A percentile compares a stretch with the other conserved stretches of the same genome.
Conservation (phyloP, 2,329 filamentous ascomycete species). For the Chrysoporthe austroafricana region DNA sequence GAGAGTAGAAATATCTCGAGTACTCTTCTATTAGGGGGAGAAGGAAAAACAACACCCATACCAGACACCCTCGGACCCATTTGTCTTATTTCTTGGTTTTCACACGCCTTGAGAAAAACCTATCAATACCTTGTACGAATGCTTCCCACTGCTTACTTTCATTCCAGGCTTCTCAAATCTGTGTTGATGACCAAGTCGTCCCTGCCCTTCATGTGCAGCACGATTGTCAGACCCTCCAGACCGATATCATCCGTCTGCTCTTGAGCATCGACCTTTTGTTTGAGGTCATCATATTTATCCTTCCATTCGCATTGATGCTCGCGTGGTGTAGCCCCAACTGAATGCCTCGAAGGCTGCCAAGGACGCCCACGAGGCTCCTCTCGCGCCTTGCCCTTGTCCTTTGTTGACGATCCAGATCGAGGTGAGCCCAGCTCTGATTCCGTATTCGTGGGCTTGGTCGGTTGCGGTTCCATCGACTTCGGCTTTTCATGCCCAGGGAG, state of each 20-base stretch:
- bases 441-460: no score
- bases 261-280: slow-evolving; percentile 40
- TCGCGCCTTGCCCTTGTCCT: slow-evolving; percentile 1
- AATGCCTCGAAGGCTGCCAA: neutral
- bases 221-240: slow-evolving; percentile 54
- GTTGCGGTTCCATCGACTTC: neutral
- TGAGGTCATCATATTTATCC: slow-evolving; percentile 46
- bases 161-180: slow-evolving; percentile 40
- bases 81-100: neutral
- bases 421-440: neutral
- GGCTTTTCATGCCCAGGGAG: neutral
- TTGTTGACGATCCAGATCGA: neutral
- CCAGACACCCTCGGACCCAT: neutral
- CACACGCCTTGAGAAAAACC: neutral
- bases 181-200: slow-evolving; percentile 58
- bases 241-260: slow-evolving; percentile 41
- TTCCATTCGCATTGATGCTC: slow-evolving; percentile 48
- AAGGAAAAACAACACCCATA: neutral
- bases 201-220: slow-evolving; percentile 53
- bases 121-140: neutral
- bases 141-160: neutral
- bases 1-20: neutral
- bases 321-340: neutral
- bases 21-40: neutral
- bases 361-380: neutral